Evolutionary conservation across 2,329 filamentous ascomycete genomes (phyloP), one percentile per base, ranked within the genome.

Genomic region (Fusarium equiseti): DNA sequence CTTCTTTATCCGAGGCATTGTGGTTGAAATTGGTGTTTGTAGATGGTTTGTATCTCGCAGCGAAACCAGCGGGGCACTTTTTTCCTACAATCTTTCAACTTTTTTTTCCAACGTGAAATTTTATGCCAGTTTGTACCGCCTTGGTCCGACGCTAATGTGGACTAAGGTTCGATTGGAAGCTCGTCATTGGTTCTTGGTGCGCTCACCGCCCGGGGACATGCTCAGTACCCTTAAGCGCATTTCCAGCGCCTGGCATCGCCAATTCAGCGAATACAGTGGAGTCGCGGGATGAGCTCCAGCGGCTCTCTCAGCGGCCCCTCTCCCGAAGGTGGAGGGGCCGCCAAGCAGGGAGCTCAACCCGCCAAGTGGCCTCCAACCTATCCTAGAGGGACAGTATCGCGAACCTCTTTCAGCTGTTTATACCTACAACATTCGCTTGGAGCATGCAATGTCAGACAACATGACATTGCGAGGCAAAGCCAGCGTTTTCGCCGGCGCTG

Each of bases 1-100:
- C 88, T 93, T 97, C 90, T 96, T 97, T 76, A 95, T 91, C 77
- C 90, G 90, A 59, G 84, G 89, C 94, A 97, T 88, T 74, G 72
- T 61, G 62, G 70, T 66, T 71, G 65, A 40, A 59, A 70, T 62
- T 64, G 56, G 53, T 65, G 63, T 62, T 61, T 63, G 53, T 70
- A 57, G 68, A 59, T 73, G 55, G 48, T 66, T 72, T 66, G 61
- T 66, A 46, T 63, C 57, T 68, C 60, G 53, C 68, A 70, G 59
- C 63, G 38, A 73, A 65, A 62, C 55, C 74, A 72, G 79, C 79
- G 80, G 79, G 79, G 80, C 78, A 71, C 71, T 71, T 73, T 57
- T 75, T 72, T 65, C 54, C 61, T 68, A 54, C 55, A 38, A 52
- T 77, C 78, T 79, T 78, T 76, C 73, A 76, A 76, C 73, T 75